Evolutionary conservation across 257 asterid genomes (phyloP).

Genomic region (Ehretia macrophylla): DNA sequence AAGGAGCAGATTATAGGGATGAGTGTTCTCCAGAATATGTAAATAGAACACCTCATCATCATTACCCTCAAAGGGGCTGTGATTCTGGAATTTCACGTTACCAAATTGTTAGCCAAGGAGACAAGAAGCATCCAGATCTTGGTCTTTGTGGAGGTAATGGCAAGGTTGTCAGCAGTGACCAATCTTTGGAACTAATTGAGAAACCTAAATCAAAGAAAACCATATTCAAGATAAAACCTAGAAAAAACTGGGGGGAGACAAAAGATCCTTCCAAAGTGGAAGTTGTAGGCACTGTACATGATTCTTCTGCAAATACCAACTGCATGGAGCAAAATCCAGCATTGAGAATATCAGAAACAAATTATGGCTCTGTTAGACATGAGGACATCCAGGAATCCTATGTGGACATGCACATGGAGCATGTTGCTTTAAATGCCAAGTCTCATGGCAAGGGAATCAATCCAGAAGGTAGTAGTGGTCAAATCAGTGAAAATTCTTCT

Average conservation of each 20-base stretch:
- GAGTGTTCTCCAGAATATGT: slow-evolving; percentile 22
- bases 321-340: slow-evolving; percentile 28
- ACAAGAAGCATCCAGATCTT: slow-evolving; percentile 28
- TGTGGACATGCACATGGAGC: slow-evolving; percentile 15
- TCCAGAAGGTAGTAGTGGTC: slow-evolving; percentile 21
- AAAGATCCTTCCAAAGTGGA: slow-evolving; percentile 18
- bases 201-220: slow-evolving; percentile 44
- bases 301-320: slow-evolving; percentile 24
- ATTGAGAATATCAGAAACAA: slow-evolving; percentile 17
- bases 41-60: slow-evolving; percentile 17
- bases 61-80: slow-evolving; percentile 22
- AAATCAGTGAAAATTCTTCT: slow-evolving; percentile 29
- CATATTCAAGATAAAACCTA: slow-evolving; percentile 55
- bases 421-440: slow-evolving; percentile 4
- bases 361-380: slow-evolving; percentile 22
- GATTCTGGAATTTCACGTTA: slow-evolving; percentile 24
- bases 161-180: slow-evolving; percentile 19
- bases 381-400: slow-evolving; percentile 20
- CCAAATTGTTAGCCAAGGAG: slow-evolving; percentile 24
- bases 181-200: slow-evolving; percentile 26
- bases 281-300: slow-evolving; percentile 26
- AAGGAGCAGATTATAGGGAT: slow-evolving; percentile 23
- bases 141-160: slow-evolving; percentile 25
- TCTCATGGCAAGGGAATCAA: slow-evolving; percentile 10
- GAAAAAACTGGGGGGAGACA: slow-evolving; percentile 29